Evolutionary conservation across 2,329 filamentous ascomycete species (phyloP).

Genomic region (Fusarium nanum): DNA sequence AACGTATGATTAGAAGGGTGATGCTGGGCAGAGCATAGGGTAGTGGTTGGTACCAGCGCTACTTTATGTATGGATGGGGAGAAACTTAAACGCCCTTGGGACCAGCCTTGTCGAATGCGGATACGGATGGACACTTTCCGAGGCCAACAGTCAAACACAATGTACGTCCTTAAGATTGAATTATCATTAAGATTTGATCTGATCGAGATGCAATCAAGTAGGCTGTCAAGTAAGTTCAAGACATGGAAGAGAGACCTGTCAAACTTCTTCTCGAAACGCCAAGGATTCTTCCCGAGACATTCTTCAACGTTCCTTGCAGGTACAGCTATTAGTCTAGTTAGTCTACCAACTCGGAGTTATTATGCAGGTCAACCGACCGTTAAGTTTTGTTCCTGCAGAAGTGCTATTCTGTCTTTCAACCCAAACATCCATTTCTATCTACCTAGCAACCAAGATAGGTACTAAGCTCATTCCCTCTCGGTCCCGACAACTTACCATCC

Average conservation of each 20-base stretch:
- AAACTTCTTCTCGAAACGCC: background rate
- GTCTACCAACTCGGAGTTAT: background rate
- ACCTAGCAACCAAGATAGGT: background rate
- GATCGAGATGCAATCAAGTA: background rate
- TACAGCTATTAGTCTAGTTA: background rate
- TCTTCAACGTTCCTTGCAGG: background rate
- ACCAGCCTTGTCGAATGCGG: conserved; percentile 20
- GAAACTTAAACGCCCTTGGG: conserved; percentile 26
- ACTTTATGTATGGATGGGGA: background rate
- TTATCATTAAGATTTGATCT: no score
- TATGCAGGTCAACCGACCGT: background rate
- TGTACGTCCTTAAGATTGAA: no score
- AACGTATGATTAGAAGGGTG: background rate
- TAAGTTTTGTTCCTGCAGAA: conserved; percentile 1
- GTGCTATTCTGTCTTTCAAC: no score
- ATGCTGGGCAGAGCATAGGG: background rate
- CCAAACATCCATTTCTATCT: background rate
- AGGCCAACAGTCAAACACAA: background rate
- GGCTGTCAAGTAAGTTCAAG: background rate
- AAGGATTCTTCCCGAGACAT: background rate
- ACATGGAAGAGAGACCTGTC: background rate
- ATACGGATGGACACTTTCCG: background rate
- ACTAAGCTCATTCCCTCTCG: background rate
- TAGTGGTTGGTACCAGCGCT: background rate
- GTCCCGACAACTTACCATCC: background rate